Evolutionary conservation across 1,284 basidiomycete species (phyloP), one percentile per base, ranked within the genome.

Genomic region (Apiotrichum sp.): DNA sequence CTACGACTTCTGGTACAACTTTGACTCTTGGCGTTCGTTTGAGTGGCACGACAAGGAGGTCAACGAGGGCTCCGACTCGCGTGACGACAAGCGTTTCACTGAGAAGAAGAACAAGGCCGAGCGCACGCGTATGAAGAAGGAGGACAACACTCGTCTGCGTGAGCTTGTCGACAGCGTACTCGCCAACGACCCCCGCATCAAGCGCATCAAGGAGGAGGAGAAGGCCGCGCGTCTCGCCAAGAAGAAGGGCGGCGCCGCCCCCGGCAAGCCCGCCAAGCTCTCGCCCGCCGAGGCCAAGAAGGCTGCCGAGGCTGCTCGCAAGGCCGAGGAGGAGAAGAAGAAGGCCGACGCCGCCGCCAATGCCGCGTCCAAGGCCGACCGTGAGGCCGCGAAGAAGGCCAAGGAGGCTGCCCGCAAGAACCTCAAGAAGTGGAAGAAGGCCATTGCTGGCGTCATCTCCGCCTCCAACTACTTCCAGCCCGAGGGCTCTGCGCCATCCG

Each of bases 101-200:
- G 96, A 98, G 79, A 98, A 98, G 83, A 98, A 98, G 84, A 98
- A 98, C 85, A 95, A 96, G 78, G 80, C 89, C 29, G 96, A 98
- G 78, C 91, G 96, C 46, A 88, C 91, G 2, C 84, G 91, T 56
- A 83, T 92, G 77, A 98, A 98, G 83, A 98, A 97, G 83, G 96
- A 97, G 71, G 96, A 98, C 78, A 98, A 86, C 56, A 87, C 91
- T 3, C 88, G 93, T 67, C 77, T 98, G 41, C 86, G 96, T 55
- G 81, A 80, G 49, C 81, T 98, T 32, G 92, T 98, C 49, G 96
- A 98, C 79, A 80, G 87, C 57, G 85, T 91, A 8, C 82, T 98
- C 54, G 82, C 84, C 57, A 73, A 86, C 61, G 95, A 98, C 75
- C 95, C 95, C 34, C 89, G 95, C 62, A 97, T 98, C 81, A 98